Evolutionary conservation across 768 basidiomycete genomes (phyloP).

Genomic region (Rhizopogon vulgaris): DNA sequence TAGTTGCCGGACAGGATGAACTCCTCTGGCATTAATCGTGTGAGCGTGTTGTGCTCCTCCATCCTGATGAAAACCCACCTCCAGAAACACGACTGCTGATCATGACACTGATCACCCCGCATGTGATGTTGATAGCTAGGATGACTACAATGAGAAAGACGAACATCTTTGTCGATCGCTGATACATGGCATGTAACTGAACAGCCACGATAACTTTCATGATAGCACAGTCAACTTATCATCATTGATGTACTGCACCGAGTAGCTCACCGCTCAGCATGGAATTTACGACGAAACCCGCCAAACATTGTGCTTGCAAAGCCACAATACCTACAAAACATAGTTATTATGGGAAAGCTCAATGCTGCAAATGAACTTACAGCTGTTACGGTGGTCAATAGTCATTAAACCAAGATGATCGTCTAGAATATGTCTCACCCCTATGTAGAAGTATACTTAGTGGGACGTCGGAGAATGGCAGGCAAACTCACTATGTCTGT

Average conservation of each 20-base stretch:
- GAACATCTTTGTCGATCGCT: background rate
- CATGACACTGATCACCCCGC: background rate
- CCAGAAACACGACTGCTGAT: background rate
- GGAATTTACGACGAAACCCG: background rate
- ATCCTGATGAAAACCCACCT: background rate
- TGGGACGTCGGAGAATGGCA: background rate
- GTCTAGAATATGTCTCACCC: background rate
- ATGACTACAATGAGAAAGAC: background rate
- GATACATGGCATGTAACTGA: background rate
- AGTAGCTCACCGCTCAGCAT: background rate
- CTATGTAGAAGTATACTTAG: background rate
- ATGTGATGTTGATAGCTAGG: background rate
- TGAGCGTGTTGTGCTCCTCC: background rate
- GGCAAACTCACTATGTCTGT: background rate
- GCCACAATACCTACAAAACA: background rate
- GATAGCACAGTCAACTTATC: background rate
- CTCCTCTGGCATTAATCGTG: background rate
- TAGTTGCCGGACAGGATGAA: background rate
- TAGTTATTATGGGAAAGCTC: background rate
- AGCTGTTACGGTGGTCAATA: background rate
- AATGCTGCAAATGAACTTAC: background rate
- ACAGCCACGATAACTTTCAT: background rate
- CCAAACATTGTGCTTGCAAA: background rate
- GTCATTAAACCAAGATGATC: background rate
- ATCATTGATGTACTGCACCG: background rate